Base-by-base conservation (phyloP, 148 eudicot genomes). In the Nyssa sinensis region DNA sequence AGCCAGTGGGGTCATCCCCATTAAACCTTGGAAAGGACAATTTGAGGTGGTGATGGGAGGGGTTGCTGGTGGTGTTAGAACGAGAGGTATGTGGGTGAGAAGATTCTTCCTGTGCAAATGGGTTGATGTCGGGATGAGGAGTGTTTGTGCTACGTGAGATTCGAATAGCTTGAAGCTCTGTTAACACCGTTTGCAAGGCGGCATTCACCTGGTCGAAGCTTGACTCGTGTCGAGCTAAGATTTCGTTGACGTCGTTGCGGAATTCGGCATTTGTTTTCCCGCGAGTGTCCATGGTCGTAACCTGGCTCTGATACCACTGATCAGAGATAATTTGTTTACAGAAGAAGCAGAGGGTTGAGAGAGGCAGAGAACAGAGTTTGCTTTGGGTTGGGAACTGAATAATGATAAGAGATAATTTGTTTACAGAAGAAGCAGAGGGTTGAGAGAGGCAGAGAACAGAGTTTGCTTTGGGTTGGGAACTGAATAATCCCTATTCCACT, bases 1-100 rank as follows among this genome's bases (percentile, higher is more conserved):
- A 65, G 41, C n/a, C 68, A 3, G n/a, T 68, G 3, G 71, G 71
- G 24, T 68, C 58, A 7, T 68, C 59, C 4, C 71, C 71, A 17
- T 1, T 44, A 33, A 68, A 44, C 32, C 17, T 49, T 27, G 21
- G 57, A 14, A 68, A 68, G 11, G 1, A 1, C 7, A 44, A 10
- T 19, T 68, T 68, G 11, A 68, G 57, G 13, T 1, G 33, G 41
- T 3, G 41, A 37, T 37, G 4, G 41, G 4, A 37, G 4, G 41
- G 41, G 4, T 37, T 3, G 8, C 1, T 4, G 0, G 0, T 47
- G 60, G 59, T 10, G 27, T 47, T 16, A 28, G 71, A 6, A 0
- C 2, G n/a, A 23, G 28, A 2, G 6, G 71, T 14, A 9, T 6
- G 10, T 37, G 11, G 25, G 5, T 27, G 58, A 8, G 17, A 32